phyloP scores from a whole-genome alignment of 495 filamentous ascomycete genomes.

The Hypomontagnella submonticulosa region DNA sequence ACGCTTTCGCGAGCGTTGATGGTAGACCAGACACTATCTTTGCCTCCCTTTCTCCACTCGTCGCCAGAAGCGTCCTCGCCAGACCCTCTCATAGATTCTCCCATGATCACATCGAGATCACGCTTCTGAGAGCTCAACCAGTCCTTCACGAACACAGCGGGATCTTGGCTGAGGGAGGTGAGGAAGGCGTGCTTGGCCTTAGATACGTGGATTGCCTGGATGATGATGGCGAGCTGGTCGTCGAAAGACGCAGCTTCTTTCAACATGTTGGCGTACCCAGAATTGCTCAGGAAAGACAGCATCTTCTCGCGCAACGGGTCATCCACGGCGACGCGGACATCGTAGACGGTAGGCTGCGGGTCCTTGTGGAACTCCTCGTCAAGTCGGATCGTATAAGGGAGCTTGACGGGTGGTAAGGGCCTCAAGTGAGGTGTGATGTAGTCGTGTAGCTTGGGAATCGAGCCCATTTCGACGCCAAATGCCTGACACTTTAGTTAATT shows the following conservation, averaged over 20 bases:
- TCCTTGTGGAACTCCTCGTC: constrained; percentile 82
- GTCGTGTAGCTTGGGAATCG: constrained; percentile 89
- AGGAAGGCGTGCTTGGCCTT: constrained; percentile 91
- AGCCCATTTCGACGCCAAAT: constrained; percentile 79
- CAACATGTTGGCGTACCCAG: constrained; percentile 69
- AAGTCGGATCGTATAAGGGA: constrained; percentile 93
- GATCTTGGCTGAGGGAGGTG: constrained; percentile 77
- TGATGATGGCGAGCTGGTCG: constrained; percentile 81
- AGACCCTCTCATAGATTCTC: constrained; percentile 77
- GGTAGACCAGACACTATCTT: constrained; percentile 63
- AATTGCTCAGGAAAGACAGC: constrained; percentile 66
- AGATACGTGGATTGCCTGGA: constrained; percentile 79
- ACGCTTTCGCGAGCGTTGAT: constrained; percentile 67
- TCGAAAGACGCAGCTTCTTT: constrained; percentile 78
- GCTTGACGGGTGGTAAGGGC: constrained; percentile 81
- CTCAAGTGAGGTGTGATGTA: constrained; percentile 77
- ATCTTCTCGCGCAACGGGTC: constrained; percentile 80
- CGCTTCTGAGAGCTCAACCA: constrained; percentile 91
- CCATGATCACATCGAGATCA: constrained; percentile 89
- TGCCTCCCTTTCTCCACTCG: constrained; percentile 66
- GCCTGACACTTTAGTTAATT: constrained; percentile 64
- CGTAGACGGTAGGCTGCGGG: constrained; percentile 81
- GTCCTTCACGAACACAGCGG: constrained; percentile 78
- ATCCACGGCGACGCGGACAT: constrained; percentile 85
- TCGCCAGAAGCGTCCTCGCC: constrained; percentile 68